Evolutionary conservation across 768 basidiomycete genomes (phyloP), one percentile per base, ranked within the genome.

Genomic region (Russula emetica): DNA sequence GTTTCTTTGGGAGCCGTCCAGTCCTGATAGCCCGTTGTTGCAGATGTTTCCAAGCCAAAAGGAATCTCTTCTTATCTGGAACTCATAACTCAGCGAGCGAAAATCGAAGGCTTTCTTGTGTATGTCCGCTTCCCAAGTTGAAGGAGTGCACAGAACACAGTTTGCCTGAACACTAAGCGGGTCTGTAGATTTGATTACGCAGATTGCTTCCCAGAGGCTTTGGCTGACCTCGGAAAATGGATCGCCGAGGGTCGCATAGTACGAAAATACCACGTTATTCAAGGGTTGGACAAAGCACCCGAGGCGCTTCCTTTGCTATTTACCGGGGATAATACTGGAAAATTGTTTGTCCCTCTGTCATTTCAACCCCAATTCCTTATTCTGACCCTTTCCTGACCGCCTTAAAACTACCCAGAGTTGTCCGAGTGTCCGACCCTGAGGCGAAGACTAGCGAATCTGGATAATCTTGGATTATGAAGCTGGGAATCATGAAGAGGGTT

Each of bases 81-180:
- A 61, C 76, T 97, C 60, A 94, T 97, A 67, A 70, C 81, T 0
- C 86, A 88, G 71, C 83, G 93, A 49, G 92, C 90, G 18, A 87
- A 79, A 45, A 84, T 98, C 1, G 78, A 90, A 71, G 95, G 95
- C 9, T 97, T 94, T 76, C 78, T 95, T 69, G 82, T 92, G 86
- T 89, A 71, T 54, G 84, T 72, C 18, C 16, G n/a, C 7, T 36
- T 36, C 36, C 36, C 36, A 36, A 36, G 36, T 38, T 9, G 5
- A 22, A 32, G n/a, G 30, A 54, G 52, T 8, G 14, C 5, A 50
- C 6, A 45, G 14, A 5, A 50, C 6, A 45, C 24, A 7, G 20
- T 3, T 14, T 2, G 34, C 22, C 52, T 26, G 42, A 34, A 34
- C 40, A 32, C 57, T 49, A 7, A 47, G 47, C 34, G 28, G 26